These are phyloP conservation scores for Endotrypanum monterogeii DNA, from an alignment of 208 protist genomes.

Conservation along the genomic window DNA sequence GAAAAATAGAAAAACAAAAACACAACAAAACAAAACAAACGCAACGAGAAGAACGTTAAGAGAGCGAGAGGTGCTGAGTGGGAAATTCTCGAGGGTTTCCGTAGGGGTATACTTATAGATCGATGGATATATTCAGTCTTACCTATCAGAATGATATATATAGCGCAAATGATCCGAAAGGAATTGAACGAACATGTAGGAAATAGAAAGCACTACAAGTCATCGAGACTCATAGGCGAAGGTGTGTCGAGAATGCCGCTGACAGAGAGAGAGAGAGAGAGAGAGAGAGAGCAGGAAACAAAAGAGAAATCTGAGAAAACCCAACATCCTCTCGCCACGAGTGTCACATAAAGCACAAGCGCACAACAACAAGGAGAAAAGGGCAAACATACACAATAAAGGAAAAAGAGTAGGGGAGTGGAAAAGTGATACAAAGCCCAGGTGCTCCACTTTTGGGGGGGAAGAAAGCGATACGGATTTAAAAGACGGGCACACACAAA, in stretches of 20 bases:
- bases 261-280: background rate
- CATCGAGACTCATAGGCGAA: background rate
- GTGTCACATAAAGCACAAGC: background rate
- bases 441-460: too few species aligned
- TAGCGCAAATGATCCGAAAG: too few species aligned
- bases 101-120: too few species aligned
- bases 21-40: too few species aligned
- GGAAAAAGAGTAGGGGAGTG: background rate
- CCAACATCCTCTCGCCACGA: background rate
- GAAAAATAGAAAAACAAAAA: too few species aligned
- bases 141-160: too few species aligned
- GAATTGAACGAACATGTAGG: background rate
- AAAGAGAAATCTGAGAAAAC: background rate
- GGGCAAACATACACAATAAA: background rate
- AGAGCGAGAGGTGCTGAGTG: background rate
- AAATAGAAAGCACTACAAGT: background rate
- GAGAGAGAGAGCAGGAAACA: background rate
- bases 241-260: background rate
- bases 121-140: too few species aligned
- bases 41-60: too few species aligned
- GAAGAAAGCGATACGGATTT: background rate
- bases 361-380: background rate
- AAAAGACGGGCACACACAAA: background rate
- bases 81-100: too few species aligned
- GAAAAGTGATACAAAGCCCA: background rate